Base-by-base conservation (phyloP, 2,329 filamentous ascomycete species). In the Coniochaeta sp. region DNA sequence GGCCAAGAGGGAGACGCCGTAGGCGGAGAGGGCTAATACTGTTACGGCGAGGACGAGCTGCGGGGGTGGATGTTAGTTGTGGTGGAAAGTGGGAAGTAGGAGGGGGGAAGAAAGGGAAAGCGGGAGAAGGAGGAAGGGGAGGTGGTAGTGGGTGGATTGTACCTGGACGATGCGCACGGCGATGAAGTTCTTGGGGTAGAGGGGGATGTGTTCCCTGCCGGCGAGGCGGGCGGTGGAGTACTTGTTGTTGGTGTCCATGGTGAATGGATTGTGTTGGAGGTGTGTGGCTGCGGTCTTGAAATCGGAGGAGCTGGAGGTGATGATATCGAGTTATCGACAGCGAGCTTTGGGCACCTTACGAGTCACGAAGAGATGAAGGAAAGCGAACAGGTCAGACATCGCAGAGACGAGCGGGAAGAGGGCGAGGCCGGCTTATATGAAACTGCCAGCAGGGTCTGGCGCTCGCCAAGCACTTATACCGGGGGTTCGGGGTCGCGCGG, bases 1-100 rank as follows among this genome's bases (percentile, higher is more conserved):
- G 2, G 72, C 57, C 3, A 62, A 55, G 4, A 64, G 6, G 4
- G 56, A 57, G 45, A 67, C 63, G 9, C 71, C 68, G 56, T 76
- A 81, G 7, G 70, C 75, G 20, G 67, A 65, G 31, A 82, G 65
- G 13, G 70, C 77, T 2, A 81, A 62, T 26, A 74, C 64, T 31
- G 74, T 54, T 32, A 81, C 50, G 16, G 68, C 67, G 13, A 81
- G 55, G 14, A 77, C 55, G 16, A 78, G 64, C 60, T 78, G 74
- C 5, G 7, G 13, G 28, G 13, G 28, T 30, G 28, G 13, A 30
- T 13, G n/a, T n/a, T n/a, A n/a, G n/a, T 30, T 30, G 28, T 30
- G 28, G 13, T 30, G 28, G n/a, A n/a, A n/a, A n/a, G n/a, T n/a
- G 13, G 28, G 28, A 30, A 30, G 7, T 7, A 30, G 28, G 7